Evolutionary conservation across 345 rosid species (phyloP).

Genomic region (Syzygium jambos): DNA sequence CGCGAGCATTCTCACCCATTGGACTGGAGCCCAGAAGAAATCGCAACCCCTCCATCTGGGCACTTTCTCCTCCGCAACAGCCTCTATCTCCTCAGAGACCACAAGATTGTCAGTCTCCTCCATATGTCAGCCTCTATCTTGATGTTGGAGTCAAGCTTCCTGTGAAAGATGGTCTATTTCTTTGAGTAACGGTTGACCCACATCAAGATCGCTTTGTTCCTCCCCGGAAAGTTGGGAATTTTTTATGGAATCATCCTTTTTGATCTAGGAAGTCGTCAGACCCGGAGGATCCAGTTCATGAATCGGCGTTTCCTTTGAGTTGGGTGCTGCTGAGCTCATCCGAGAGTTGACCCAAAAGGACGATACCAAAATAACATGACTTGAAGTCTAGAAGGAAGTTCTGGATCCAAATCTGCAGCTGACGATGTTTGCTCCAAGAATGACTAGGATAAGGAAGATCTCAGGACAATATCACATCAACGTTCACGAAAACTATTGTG

Average conservation of each 20-base stretch:
- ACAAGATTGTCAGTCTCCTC: not conserved
- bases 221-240: not conserved
- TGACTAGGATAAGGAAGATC: not conserved
- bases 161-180: not conserved
- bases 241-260: not conserved
- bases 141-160: not conserved
- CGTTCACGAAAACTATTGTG: not conserved
- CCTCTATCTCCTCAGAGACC: not conserved
- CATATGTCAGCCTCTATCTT: not conserved
- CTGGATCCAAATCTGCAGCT: not conserved
- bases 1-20: slow-evolving; percentile 45
- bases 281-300: not conserved
- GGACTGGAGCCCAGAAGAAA: slow-evolving; percentile 11
- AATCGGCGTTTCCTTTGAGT: not conserved
- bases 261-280: not conserved
- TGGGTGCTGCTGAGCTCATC: not conserved
- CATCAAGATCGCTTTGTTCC: not conserved
- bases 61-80: not conserved
- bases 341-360: not conserved
- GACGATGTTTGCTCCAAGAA: not conserved
- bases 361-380: too few relatives aligned
- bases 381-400: not conserved
- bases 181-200: not conserved
- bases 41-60: not conserved
- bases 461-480: not conserved